Conservation (phyloP, 305 asterid species). For the Striga hermonthica region DNA sequence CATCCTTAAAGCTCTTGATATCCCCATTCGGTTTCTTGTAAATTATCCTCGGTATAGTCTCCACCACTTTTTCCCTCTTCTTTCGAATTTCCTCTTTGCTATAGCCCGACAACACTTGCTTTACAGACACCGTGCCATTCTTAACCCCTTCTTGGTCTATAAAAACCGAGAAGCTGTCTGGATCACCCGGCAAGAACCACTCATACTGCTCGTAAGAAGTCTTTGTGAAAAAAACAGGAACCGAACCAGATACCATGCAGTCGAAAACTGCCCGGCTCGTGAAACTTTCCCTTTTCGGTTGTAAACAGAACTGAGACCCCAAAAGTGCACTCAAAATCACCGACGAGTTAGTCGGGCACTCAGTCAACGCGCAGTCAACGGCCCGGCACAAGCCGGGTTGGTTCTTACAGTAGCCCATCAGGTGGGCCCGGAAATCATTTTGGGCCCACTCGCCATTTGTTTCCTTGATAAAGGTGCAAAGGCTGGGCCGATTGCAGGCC, state of each 20-base stretch:
- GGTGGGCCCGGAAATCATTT: slow-evolving; percentile 36
- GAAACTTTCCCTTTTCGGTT: slow-evolving; percentile 43
- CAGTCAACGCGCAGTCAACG: slow-evolving; percentile 38
- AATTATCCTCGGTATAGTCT: slow-evolving; percentile 52
- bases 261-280: slow-evolving; percentile 44
- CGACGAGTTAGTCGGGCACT: slow-evolving; percentile 35
- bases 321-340: slow-evolving; percentile 30
- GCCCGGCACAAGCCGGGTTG: slow-evolving; percentile 32
- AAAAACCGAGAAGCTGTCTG: slow-evolving; percentile 68
- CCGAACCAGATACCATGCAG: slow-evolving; percentile 51
- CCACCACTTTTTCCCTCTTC: slow-evolving; percentile 62
- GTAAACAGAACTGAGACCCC: slow-evolving; percentile 44
- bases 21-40: slow-evolving; percentile 40
- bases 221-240: slow-evolving; percentile 75
- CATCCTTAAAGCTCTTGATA: slow-evolving; percentile 42
- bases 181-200: slow-evolving; percentile 64
- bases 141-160: slow-evolving; percentile 50
- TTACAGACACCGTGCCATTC: slow-evolving; percentile 41
- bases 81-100: slow-evolving; percentile 48
- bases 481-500: slow-evolving; percentile 28
- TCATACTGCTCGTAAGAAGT: slow-evolving; percentile 63
- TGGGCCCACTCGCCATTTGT: slow-evolving; percentile 28
- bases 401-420: slow-evolving; percentile 34
- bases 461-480: slow-evolving; percentile 42
- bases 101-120: slow-evolving; percentile 44